phyloP scores from a whole-genome alignment of 176 grass and related monocot genomes.

The Triticum turgidum region DNA sequence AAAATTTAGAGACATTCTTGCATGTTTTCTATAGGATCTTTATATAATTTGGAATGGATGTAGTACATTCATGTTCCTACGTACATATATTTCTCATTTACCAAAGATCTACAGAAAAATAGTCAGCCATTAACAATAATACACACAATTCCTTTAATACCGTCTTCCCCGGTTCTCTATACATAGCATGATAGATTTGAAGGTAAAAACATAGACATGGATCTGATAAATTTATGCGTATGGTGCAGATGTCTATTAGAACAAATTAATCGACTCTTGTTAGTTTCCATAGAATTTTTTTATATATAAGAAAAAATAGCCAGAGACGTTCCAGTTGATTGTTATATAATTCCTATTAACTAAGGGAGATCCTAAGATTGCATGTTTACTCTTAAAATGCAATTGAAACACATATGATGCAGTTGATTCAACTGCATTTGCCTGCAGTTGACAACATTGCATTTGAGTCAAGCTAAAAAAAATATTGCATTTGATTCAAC shows the following conservation, averaged over 20 bases:
- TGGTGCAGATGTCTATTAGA: neutral
- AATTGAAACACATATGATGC: neutral
- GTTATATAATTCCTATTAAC: neutral
- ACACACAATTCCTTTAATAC: neutral
- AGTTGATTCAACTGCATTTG: neutral
- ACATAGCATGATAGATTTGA: too few species aligned
- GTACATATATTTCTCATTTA: neutral
- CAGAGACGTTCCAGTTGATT: neutral
- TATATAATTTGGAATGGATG: too few species aligned
- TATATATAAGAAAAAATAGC: too few species aligned
- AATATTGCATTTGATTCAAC: too few species aligned
- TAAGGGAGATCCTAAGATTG: neutral
- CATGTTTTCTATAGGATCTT: too few species aligned
- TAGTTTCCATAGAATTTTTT: too few species aligned
- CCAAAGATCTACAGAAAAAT: neutral
- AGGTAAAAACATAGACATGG: too few species aligned
- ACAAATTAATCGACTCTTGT: neutral
- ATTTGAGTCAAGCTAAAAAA: too few species aligned
- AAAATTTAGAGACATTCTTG: neutral
- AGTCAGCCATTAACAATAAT: neutral
- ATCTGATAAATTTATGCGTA: neutral
- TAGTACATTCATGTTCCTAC: too few species aligned
- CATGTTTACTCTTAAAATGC: neutral
- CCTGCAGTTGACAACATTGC: too few species aligned
- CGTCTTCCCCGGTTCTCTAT: neutral